Evolutionary conservation across 2,329 filamentous ascomycete genomes (phyloP), one percentile per base, ranked within the genome.

Genomic region (Exophiala sp.): DNA sequence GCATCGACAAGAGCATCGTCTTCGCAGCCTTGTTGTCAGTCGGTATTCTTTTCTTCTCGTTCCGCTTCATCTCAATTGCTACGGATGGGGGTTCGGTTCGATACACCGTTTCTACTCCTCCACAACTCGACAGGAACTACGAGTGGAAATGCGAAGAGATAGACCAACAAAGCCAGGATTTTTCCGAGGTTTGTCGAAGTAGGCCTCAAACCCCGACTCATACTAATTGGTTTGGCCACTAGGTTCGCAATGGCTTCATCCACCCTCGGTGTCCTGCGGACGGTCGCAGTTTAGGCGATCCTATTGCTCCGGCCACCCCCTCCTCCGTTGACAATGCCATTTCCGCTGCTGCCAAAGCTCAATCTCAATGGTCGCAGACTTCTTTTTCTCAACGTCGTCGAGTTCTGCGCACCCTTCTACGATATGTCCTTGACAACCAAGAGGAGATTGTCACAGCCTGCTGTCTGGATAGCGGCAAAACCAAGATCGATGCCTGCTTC

Each of bases 401-500:
- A 61, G 88, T 98, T 39, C 75, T 98, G 56, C 81, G 82, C 53
- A 88, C 88, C 5, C 74, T 98, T 63, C 74, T 95, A 60, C 84
- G 83, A 68, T 77, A 66, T 44, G 77, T 98, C 8, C 78, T 98
- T 51, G 86, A 94, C 58, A 85, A 97, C 65, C 89, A 96, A 66
- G 85, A 91, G 58, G 77, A 84, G 21, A 94, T 98, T 60, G 90
- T 88, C 62, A 79, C 81, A 13, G 81, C 88, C 23, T 91, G 90
- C 43, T 94, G 88, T 63, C 76, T 95, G 29, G 93, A 98, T 70
- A 94, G 88, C 35, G 93, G 93, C 57, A 98, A 98, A 76, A 96
- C 94, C 1, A 86, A 91, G 74, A 82, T 97, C 32, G 93, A 98
- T 70, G 93, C 91, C 1, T 83, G 86, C 60, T 82, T 98, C 48